Evolutionary conservation across 352 stramenopile species (phyloP), one percentile per base, ranked within the genome.

Genomic region (Pythium sp.): DNA sequence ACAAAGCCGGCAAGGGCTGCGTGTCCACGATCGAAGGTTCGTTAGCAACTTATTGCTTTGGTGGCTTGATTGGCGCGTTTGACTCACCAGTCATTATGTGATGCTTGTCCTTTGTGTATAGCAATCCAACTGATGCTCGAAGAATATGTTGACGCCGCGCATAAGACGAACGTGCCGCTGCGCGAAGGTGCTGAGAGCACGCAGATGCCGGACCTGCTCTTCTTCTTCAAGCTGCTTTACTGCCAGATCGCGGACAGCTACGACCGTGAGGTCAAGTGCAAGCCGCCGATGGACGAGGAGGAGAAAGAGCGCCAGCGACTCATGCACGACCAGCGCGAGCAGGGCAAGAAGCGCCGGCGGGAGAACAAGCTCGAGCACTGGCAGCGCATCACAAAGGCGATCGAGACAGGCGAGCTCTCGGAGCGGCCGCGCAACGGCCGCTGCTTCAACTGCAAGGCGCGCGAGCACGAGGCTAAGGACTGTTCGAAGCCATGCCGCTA

Each of bases 11-110:
- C 56, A 84, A 84, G 6, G 88, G 88, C 20, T 96, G 88, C 34
- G 85, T 96, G n/a, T 96, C 88, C 8, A 96, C 88, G 0, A 96
- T 96, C 68, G 88, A 96, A 96, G 88, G 88, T 93, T 46, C n/a
- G 67, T 61, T 14, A 5, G 9, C 20, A 36, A 18, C 38, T 3
- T 62, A 30, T 3, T 32, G n/a, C 1, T 28, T 26, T 61, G 15
- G 14, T 5, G 14, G 38, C 2, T 24, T 38, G 9, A 43, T 47
- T 46, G 28, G 26, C 20, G 32, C 14, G 20, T 6, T 68, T 24
- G 38, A 59, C 34, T 20, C 11, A 43, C 18, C 11, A 18, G 15
- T 15, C 2, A 9, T 7, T 5, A 2, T 41, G 26, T 26, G 1
- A 3, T 49, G 4, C 5, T 59, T 26, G 54, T 3, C 2, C 12